These are phyloP conservation scores for Paecilomyces variotii DNA, from an alignment of 2,329 filamentous ascomycete genomes.

Conservation along the genomic window DNA sequence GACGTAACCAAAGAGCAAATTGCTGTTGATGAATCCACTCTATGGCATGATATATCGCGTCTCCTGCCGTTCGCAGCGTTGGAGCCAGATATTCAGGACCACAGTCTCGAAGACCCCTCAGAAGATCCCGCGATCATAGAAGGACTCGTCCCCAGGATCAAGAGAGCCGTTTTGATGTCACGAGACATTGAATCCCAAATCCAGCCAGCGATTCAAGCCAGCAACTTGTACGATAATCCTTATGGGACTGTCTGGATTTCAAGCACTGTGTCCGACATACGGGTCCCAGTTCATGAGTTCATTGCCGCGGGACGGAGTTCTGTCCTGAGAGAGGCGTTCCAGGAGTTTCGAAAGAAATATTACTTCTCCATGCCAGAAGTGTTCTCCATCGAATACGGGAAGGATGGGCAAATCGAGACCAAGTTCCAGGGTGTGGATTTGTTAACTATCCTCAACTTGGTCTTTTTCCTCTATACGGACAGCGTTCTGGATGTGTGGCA, in stretches of 20 bases:
- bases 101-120: conserved; percentile 30
- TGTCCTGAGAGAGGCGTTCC: conserved; percentile 55
- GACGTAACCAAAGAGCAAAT: conserved; percentile 70
- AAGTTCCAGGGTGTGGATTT: conserved; percentile 66
- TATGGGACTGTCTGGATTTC: conserved; percentile 33
- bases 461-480: conserved; percentile 75
- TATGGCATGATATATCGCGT: conserved; percentile 67
- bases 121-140: conserved; percentile 15
- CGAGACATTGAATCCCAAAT: conserved; percentile 39
- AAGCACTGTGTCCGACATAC: conserved; percentile 58
- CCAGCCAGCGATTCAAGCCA: conserved; percentile 16
- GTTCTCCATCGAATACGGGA: conserved; percentile 48
- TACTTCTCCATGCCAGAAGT: conserved; percentile 53
- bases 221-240: conserved; percentile 13
- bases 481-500: conserved; percentile 79
- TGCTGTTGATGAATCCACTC: conserved; percentile 53
- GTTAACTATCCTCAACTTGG: conserved; percentile 69
- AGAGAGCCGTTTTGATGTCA: conserved; percentile 35
- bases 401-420: conserved; percentile 48
- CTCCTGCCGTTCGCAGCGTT: conserved; percentile 63
- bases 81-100: conserved; percentile 34
- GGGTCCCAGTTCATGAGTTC: conserved; percentile 76
- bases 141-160: conserved; percentile 22
- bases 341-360: conserved; percentile 48
- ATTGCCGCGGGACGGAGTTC: conserved; percentile 67